Base-by-base conservation (phyloP, 2,329 filamentous ascomycete species). In the Calonectria montana region DNA sequence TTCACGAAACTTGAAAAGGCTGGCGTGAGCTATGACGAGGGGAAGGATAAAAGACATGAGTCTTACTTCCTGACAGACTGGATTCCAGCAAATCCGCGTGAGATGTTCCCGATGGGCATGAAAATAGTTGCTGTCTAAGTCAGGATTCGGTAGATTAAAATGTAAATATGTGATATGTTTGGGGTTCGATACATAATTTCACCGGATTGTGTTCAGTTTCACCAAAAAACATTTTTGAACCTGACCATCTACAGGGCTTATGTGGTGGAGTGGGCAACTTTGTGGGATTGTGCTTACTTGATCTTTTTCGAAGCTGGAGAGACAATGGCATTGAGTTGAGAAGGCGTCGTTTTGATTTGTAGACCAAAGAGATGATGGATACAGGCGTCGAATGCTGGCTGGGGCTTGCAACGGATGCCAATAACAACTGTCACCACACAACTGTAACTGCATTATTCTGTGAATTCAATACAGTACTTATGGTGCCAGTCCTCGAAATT, bases 1-100 rank as follows among this genome's bases (percentile, higher is more conserved):
- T n/a, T 37, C 39, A 65, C 31, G 27, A 53, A 64, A 25, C 21
- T 18, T 18, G 29, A 37, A 23, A 63, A 64, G 31, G 31, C 27
- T 35, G 16, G 61, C 45, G n/a, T 27, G 55, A 41, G 55, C 50
- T 65, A 50, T 29, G n/a, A 35, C 16, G 45, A 59, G 63, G 55
- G 13, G 65, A 48, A 71, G 69, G 71, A 73, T 61, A 75, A 75
- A 70, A 66, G 48, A 69, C 15, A 15, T 8, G 31, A 21, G 71
- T 68, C 69, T 70, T 71, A 43, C 39, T 61, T 45, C 59, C 55
- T 67, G 61, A 69, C 67, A 55, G 27, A 50, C 45, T 62, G 39
- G 35, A 77, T 73, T 72, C 62, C 65, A 37, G 18, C 39, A 15
- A 37, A 62, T 18, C 63, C 62, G 31, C 45, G 55, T 71, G 45